Conservation (phyloP, 805 yeast species). For the Sugiyamaella mastotermitis region DNA sequence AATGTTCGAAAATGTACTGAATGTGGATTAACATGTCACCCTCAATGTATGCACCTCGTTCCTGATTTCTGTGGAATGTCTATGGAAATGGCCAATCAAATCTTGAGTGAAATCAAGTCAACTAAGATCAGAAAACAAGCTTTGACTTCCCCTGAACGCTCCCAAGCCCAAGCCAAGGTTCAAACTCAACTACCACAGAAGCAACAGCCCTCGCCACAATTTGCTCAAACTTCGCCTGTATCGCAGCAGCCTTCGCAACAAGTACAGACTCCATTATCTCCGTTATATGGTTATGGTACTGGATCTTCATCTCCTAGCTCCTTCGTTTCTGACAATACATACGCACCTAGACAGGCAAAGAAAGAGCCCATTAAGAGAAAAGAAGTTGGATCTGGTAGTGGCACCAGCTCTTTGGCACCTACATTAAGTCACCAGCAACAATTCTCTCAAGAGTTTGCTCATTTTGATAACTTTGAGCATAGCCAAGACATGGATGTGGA, state of each 20-base stretch:
- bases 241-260: background rate
- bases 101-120: constrained; percentile 73
- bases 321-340: background rate
- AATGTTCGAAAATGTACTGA: constrained; percentile 83
- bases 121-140: constrained; percentile 42
- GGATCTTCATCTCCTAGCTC: constrained; percentile 1
- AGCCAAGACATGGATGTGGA: background rate
- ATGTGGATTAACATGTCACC: constrained; percentile 93
- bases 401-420: constrained; percentile 9
- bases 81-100: constrained; percentile 92
- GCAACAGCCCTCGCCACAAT: no score
- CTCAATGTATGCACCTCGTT: constrained; percentile 85
- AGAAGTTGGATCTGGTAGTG: constrained; percentile 23
- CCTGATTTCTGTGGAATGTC: constrained; percentile 99
- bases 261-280: constrained; percentile 5
- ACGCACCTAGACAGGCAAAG: constrained; percentile 19
- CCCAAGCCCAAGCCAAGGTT: constrained; percentile 2
- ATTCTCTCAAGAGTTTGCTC: background rate
- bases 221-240: constrained; percentile 5
- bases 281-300: constrained; percentile 5
- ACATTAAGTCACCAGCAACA: background rate
- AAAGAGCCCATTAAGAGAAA: constrained; percentile 25
- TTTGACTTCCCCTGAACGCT: constrained; percentile 1
- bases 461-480: no score
- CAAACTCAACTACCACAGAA: constrained; percentile 9